Conservation (phyloP, 345 rosid species). For the Sonneratia alba region DNA sequence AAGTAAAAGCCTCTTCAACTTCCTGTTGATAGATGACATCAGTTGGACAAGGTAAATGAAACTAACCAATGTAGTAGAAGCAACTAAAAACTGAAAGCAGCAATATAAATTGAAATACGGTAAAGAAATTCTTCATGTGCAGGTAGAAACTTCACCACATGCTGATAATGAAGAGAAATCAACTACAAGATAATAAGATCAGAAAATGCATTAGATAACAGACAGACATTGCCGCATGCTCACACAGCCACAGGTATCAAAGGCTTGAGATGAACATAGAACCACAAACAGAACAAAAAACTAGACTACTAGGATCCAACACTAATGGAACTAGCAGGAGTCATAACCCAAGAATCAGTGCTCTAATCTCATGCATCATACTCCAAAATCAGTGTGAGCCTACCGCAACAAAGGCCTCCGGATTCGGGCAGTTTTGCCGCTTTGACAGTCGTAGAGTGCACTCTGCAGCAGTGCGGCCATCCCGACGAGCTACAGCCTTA, state of each 20-base stretch:
- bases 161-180: neutral
- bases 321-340: neutral
- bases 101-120: neutral
- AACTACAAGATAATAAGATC: neutral
- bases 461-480: conserved; percentile 91
- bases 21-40: conserved; percentile 38
- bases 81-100: neutral
- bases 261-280: neutral
- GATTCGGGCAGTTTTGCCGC: conserved; percentile 85
- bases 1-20: conserved; percentile 72
- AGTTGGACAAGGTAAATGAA: neutral
- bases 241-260: neutral
- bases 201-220: neutral
- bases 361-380: neutral
- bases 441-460: conserved; percentile 66
- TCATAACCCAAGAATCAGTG: neutral
- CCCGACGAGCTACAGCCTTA: conserved; percentile 86
- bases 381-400: conserved; percentile 5
- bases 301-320: neutral
- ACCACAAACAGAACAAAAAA: neutral
- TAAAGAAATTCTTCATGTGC: neutral
- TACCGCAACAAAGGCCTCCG: conserved; percentile 71
- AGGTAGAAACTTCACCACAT: neutral
- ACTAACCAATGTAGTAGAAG: neutral
- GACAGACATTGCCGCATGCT: neutral